Evolutionary conservation across 352 stramenopile genomes (phyloP).

Genomic region (Elongisporangium anandrum): DNA sequence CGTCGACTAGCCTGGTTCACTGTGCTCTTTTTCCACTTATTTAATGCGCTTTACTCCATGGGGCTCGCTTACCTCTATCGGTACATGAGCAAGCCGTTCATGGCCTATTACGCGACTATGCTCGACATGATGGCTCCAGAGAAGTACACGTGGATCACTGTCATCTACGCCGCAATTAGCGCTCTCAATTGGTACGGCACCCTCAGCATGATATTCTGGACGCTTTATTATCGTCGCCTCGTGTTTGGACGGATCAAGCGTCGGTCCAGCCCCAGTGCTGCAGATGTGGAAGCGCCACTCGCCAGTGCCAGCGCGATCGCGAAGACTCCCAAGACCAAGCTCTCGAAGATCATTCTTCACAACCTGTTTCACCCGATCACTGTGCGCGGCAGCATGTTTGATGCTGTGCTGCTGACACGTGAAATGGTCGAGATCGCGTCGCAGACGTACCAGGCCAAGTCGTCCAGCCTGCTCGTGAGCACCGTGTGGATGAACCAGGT

Average conservation of each 20-base stretch:
- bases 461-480: conserved; percentile 23
- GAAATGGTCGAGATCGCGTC: conserved; percentile 23
- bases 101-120: conserved; percentile 23
- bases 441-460: conserved; percentile 22
- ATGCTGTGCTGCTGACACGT: conserved; percentile 14
- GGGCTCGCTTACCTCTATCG: conserved; percentile 21
- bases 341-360: conserved; percentile 8
- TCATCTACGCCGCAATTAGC: conserved; percentile 18
- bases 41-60: conserved; percentile 19
- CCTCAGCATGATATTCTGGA: conserved; percentile 20
- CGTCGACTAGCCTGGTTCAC: conserved; percentile 12
- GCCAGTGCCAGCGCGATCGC: not conserved
- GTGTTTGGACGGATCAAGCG: conserved; percentile 12
- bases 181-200: conserved; percentile 21
- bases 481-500: conserved; percentile 30
- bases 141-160: conserved; percentile 15
- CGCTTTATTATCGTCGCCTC: conserved; percentile 19
- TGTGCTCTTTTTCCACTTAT: conserved; percentile 27
- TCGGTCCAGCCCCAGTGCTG: not conserved
- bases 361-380: conserved; percentile 13
- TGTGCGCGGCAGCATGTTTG: conserved; percentile 20
- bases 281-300: not conserved
- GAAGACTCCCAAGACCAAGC: not conserved
- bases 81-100: conserved; percentile 19
- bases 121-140: conserved; percentile 27